phyloP scores from a whole-genome alignment of 2,329 filamentous ascomycete genomes.

The Penicillium palitans region DNA sequence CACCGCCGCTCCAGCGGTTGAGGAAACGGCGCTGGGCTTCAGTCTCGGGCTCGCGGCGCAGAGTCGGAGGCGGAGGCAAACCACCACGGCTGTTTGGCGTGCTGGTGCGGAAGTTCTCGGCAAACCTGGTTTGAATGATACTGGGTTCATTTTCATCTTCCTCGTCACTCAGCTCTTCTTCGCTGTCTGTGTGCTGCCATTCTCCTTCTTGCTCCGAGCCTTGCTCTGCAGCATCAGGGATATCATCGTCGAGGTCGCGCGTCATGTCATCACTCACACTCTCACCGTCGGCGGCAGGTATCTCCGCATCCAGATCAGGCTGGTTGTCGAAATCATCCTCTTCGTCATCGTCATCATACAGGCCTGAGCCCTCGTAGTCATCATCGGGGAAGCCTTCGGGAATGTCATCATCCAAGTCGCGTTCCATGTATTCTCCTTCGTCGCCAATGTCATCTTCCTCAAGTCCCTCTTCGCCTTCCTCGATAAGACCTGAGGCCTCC shows the following conservation, averaged over 20 bases:
- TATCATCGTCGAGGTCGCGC: constrained; percentile 69
- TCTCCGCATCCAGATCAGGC: constrained; percentile 58
- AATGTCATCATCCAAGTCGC: constrained; percentile 72
- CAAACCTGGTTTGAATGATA: constrained; percentile 28
- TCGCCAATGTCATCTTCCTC: constrained; percentile 58
- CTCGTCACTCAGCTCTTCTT: constrained; percentile 58
- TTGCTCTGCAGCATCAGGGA: constrained; percentile 58
- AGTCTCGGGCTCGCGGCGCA: constrained; percentile 34
- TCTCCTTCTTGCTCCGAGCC: constrained; percentile 53
- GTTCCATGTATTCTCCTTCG: constrained; percentile 50
- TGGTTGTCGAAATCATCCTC: constrained; percentile 47
- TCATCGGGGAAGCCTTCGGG: constrained; percentile 59
- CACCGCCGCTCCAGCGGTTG: constrained; percentile 40
- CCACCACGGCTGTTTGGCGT: constrained; percentile 34
- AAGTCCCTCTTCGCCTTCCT: constrained; percentile 49
- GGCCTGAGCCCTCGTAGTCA: constrained; percentile 44
- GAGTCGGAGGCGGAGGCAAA: constrained; percentile 32
- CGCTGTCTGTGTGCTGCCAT: constrained; percentile 78
- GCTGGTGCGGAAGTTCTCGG: constrained; percentile 35
- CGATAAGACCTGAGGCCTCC: constrained; percentile 39
- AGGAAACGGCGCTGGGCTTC: constrained; percentile 43
- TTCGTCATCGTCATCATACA: constrained; percentile 44
- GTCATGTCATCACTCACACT: constrained; percentile 61
- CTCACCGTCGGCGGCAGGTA: constrained; percentile 57
- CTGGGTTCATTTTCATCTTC: constrained; percentile 38